These are phyloP conservation scores for Castanopsis chinensis DNA, from an alignment of 306 rosid genomes.

Conservation along the genomic window DNA sequence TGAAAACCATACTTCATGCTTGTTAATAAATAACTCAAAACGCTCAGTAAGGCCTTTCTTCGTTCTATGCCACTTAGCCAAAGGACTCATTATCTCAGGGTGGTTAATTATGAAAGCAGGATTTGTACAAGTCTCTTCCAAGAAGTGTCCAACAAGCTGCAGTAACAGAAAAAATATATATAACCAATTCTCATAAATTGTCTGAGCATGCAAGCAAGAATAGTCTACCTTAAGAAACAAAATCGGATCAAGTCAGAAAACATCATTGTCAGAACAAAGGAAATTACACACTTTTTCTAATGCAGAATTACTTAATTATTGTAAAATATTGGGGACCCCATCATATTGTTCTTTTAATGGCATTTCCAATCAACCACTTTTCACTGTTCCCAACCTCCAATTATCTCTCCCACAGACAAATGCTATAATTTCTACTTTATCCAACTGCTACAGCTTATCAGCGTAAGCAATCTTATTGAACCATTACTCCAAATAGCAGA, in stretches of 20 bases:
- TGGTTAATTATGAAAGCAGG: slow-evolving; percentile 85
- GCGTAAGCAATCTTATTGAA: too few species aligned
- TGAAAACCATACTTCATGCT: slow-evolving; percentile 66
- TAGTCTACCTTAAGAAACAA: not conserved
- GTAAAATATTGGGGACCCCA: not conserved
- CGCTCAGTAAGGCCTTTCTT: slow-evolving; percentile 88
- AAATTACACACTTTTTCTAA: too few species aligned
- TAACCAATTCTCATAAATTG: not conserved
- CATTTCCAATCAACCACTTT: too few species aligned
- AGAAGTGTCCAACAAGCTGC: slow-evolving; percentile 97
- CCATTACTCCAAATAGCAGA: too few species aligned
- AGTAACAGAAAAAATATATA: slow-evolving; percentile 15
- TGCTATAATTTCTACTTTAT: too few species aligned
- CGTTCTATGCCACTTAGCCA: slow-evolving; percentile 94
- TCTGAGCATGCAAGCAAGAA: not conserved
- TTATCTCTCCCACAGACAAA: too few species aligned
- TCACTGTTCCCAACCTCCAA: too few species aligned
- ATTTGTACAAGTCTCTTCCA: slow-evolving; percentile 85
- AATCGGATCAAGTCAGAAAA: not conserved
- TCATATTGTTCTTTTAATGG: not conserved
- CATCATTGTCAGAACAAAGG: too few species aligned
- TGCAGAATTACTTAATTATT: not conserved
- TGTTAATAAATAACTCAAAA: slow-evolving; percentile 80
- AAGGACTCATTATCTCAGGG: slow-evolving; percentile 94
- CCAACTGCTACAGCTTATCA: too few species aligned